Base-by-base conservation (phyloP, 23 red algal species). In the Cyanidioschyzon merolae region DNA sequence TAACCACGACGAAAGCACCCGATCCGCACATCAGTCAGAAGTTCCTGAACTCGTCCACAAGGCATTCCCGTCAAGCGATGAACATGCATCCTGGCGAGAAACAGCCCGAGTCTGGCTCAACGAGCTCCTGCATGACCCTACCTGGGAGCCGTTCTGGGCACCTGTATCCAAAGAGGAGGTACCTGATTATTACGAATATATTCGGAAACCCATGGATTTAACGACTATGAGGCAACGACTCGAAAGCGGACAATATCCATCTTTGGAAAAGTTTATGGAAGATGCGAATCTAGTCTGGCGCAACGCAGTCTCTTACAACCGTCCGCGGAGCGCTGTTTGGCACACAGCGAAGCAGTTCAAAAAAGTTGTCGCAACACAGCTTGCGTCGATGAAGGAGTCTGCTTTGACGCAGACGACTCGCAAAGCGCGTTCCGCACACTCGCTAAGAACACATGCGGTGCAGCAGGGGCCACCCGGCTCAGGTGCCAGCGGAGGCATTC, bases 191-290 rank as follows among this genome's bases (percentile, higher is more conserved):
- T 35, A 35, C 63, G 32, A 71, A 32, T 12, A 25, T 3, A 35
- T 71, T 35, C 63, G 29, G 63, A 7, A 35, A 71, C 63, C 63
- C 2, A 71, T 71, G 63, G 63, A 71, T 27, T 32, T 71, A 27
- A 17, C 63, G n/a, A 71, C 63, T 3, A 7, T 71, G 63, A 25
- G 29, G n/a, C n/a, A 71, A 7, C 21, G 32, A 3, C 29, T 71
- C 12, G 63, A 32, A 27, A 27, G 12, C 21, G 63, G 63, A 27
- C 21, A 35, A 15, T 71, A 71, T 71, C 12, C 12, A 3, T 7
- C 7, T 3, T 27, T 35, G 63, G 63, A 25, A 3, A 3, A 32
- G 12, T 71, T 71, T 71, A 35, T 35, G 12, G n/a, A 15, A 3
- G 63, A 71, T 35, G 63, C 63, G n/a, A 35, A 71, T 7, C 63